Evolutionary conservation across 345 rosid genomes (phyloP), one percentile per base, ranked within the genome.

Genomic region (Garcia nutans): DNA sequence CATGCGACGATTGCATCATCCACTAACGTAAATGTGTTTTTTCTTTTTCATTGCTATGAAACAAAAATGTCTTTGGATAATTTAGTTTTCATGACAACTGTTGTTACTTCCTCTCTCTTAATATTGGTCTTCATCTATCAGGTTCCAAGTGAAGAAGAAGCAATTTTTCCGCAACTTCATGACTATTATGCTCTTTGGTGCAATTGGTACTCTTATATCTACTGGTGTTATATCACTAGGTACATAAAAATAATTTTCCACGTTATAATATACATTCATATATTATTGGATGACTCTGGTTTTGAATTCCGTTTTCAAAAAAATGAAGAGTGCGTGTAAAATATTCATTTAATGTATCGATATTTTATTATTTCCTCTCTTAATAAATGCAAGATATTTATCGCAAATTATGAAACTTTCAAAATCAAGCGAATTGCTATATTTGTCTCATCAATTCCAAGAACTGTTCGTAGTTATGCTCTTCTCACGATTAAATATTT

Each of bases 121-220:
- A 11, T 22, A 2, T 65, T 5, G 45, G 28, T 50, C n/a, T 11
- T 75, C 31, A 0, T 15, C 10, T 23, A 17, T 15, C 86, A 96
- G 99, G 82, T 96, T 96, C 84, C 99, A 96, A 79, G 98, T 96
- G 84, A 96, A 96, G 89, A 96, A 96, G 91, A 96, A 96, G 87
- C 98, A 92, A 68, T 96, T 96, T 84, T 96, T 96, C 75, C 97
- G 92, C 81, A 96, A 96, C 83, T 96, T 96, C 84, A 88, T 90
- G 93, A 96, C 98, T 54, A 93, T 96, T 80, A 89, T 89, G 84
- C 82, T 96, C 74, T 96, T 90, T 83, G 99, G 99, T 69, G 98
- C 96, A 55, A 61, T 96, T 77, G 99, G 99, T 12, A 96, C 99
- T 78, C 87, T 96, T 57, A 90, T 96, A 86, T 96, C 99, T 26